These are phyloP conservation scores for Gloeopeniophorella convolvens DNA, from an alignment of 768 basidiomycete genomes.

Conservation along the genomic window DNA sequence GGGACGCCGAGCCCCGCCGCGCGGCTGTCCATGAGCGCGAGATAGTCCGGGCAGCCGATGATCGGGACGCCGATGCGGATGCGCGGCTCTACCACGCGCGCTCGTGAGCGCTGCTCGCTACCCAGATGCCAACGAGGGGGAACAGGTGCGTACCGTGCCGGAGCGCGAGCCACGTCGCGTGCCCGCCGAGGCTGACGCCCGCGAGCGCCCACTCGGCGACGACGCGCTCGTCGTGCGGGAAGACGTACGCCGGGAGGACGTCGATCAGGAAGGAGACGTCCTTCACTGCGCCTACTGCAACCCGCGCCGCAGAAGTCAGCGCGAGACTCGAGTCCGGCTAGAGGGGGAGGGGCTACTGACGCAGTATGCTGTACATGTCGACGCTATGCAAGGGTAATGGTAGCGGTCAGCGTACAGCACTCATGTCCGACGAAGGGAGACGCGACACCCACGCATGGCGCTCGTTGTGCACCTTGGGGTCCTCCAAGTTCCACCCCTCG, in stretches of 20 bases:
- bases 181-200: slow-evolving; percentile 80
- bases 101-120: too few relatives aligned
- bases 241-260: slow-evolving; percentile 67
- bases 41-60: slow-evolving; percentile 64
- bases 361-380: slow-evolving; percentile 45
- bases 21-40: slow-evolving; percentile 48
- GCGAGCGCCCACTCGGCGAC: slow-evolving; percentile 65
- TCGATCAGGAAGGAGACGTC: slow-evolving; percentile 82
- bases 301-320: background rate
- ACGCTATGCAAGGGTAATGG: slow-evolving; percentile 24
- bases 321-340: background rate
- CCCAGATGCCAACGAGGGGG: too few relatives aligned
- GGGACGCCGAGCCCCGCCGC: slow-evolving; percentile 40
- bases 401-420: slow-evolving; percentile 4
- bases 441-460: slow-evolving; percentile 34
- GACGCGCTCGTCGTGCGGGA: slow-evolving; percentile 53
- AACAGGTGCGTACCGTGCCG: slow-evolving; percentile 42
- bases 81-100: slow-evolving; percentile 42
- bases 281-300: slow-evolving; percentile 59
- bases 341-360: slow-evolving; percentile 25
- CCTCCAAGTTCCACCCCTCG: slow-evolving; percentile 29
- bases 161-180: slow-evolving; percentile 72
- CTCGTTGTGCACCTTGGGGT: slow-evolving; percentile 33
- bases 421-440: too few relatives aligned
- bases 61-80: slow-evolving; percentile 40